phyloP scores from a whole-genome alignment of 192 early-diverging fungal genomes.

The Radiomyces spectabilis region DNA sequence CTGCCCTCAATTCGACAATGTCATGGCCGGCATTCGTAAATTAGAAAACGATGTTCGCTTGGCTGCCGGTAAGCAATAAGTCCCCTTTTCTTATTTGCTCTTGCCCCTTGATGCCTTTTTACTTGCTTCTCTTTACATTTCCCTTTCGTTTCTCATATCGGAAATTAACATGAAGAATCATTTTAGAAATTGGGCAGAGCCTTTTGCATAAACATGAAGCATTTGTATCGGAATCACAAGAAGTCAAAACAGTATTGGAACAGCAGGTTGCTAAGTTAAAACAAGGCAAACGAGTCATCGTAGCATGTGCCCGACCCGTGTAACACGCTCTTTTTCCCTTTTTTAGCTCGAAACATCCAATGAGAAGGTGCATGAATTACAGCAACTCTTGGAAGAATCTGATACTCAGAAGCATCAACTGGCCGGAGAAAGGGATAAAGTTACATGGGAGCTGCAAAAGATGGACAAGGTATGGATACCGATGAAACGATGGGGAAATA shows the following conservation, averaged over 20 bases:
- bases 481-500: neutral
- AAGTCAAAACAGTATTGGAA: conserved; percentile 16
- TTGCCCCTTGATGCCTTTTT: no score
- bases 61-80: conserved; percentile 32
- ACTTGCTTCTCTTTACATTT: neutral
- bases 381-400: conserved; percentile 19
- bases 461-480: conserved; percentile 16
- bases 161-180: no score
- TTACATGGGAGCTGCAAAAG: conserved; percentile 21
- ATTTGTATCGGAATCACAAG: conserved; percentile 19
- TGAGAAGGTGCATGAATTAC: conserved; percentile 1
- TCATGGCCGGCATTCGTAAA: conserved; percentile 13
- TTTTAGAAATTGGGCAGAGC: conserved; percentile 36
- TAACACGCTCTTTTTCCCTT: neutral
- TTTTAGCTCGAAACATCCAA: conserved; percentile 15
- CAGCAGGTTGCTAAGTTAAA: conserved; percentile 23
- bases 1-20: conserved; percentile 3
- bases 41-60: conserved; percentile 30
- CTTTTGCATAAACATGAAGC: conserved; percentile 32
- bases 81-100: no score
- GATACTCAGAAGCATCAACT: conserved; percentile 20
- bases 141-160: no score
- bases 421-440: conserved; percentile 18
- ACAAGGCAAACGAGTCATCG: neutral
- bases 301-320: neutral